Base-by-base conservation (phyloP, 2,329 filamentous ascomycete genomes). In the Ceratocystis smalleyi region DNA sequence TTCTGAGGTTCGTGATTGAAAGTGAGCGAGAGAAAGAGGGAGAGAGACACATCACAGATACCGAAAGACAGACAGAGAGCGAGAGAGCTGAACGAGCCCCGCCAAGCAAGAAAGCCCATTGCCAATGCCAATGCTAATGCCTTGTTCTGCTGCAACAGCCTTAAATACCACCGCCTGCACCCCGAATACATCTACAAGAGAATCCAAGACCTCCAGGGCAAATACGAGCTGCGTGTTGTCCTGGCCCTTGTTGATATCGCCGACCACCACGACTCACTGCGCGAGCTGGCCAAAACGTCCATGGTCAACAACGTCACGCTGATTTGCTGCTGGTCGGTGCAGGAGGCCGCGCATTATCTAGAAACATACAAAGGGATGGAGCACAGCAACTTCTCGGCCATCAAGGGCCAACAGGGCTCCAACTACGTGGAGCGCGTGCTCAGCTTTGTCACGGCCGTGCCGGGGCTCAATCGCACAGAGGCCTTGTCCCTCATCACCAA, bases 141-240 rank as follows among this genome's bases (percentile, higher is more conserved):
- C 27, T 35, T n/a, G 8, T 24, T 22, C 15, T 15, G 22, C 7
- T 22, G 27, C 5, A 24, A 7, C 64, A 80, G 89, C 59, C 81
- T 99, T 64, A 99, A 97, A 74, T 99, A 99, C 74, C 94, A 99
- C 74, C 89, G 92, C 32, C 81, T 99, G 62, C 94, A 99, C 72
- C 94, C 94, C 0, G 94, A 99, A 75, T 99, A 99, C 77, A 90
- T 99, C 70, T 97, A 97, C 77, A 91, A 87, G 27, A 87, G 94
- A 65, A 95, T 99, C 69, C 86, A 88, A 62, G 84, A 85, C 60
- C 78, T 99, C 3, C 88, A 88, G 62, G 89, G 88, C 61, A 89
- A 88, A 75, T 97, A 95, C 76, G 87, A 85, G 69, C 81, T 99
- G 22, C 88, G 94, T 59, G 81, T 99, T 62, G 77, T 99, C 32